Base-by-base conservation (phyloP, 257 asterid genomes). In the Schizonepeta tenuifolia region DNA sequence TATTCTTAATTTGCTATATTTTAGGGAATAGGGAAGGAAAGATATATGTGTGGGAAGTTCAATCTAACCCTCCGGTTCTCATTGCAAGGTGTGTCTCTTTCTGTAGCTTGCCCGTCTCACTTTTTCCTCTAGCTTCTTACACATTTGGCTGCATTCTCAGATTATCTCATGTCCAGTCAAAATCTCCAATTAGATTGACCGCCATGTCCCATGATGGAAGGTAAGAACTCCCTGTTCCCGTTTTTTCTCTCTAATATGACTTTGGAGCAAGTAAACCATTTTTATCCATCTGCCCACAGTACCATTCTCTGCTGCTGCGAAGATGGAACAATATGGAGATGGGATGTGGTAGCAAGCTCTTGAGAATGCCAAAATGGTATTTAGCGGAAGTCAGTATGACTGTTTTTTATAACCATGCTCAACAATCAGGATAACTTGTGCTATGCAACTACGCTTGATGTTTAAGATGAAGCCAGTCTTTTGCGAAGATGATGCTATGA, bases 271-370 rank as follows among this genome's bases (percentile, higher is more conserved):
- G 61, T 63, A 17, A 57, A 69, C 40, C 55, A 55, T 12, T 53
- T 24, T 14, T 66, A 18, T 77, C n/a, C 74, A 53, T 77, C 28
- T 74, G 51, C 17, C 69, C 65, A 69, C 91, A 94, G 99, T 81
- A 91, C 95, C 65, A 88, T 94, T 77, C 95, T 95, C 66, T 78
- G 95, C 85, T 90, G 98, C 90, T 95, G 99, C 69, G 99, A 95
- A 67, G 99, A 92, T 73, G 99, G 98, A 69, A 95, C 97, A 2
- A 91, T 95, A 76, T 95, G 99, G 99, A 92, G 99, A 64, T 91
- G 99, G 99, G 98, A 95, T 66, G 92, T 88, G 41, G 93, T 88
- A 12, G 87, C 96, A 46, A 85, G 86, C 76, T 83, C 92, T 41
- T 86, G 86, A 82, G 66, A 60, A 60, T 51, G 62, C 64, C 18